Evolutionary conservation across 1,139 yeast genomes (phyloP).

Genomic region (Suhomyces taliae): DNA sequence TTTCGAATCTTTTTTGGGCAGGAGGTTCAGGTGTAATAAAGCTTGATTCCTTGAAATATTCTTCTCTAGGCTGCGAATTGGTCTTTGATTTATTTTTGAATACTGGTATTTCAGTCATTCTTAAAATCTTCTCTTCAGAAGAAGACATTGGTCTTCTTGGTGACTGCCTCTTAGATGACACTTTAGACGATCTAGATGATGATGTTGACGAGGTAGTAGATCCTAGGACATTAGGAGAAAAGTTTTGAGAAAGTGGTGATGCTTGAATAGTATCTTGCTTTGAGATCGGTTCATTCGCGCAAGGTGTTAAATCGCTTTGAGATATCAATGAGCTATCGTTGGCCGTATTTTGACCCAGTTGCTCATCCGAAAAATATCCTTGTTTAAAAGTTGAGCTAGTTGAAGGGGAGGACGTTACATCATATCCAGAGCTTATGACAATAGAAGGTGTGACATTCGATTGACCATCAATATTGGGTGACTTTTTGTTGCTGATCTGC

Average conservation of each 20-base stretch:
- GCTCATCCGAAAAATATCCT: conserved; percentile 15
- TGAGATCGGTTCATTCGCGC: background rate
- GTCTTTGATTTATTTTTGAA: conserved; percentile 12
- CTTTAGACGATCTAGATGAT: background rate
- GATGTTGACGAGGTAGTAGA: conserved; percentile 1
- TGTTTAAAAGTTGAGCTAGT: conserved; percentile 22
- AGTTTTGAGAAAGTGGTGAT: background rate
- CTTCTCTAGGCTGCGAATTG: background rate
- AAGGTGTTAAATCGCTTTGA: background rate
- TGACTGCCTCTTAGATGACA: conserved; percentile 12
- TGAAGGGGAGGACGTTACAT: conserved; percentile 20
- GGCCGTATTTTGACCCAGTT: conserved; percentile 1
- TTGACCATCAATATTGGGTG: background rate
- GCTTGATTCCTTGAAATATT: background rate
- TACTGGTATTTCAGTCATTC: conserved; percentile 31
- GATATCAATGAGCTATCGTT: background rate
- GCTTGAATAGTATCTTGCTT: background rate
- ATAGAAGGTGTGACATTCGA: conserved; percentile 21
- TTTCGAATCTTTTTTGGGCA: background rate
- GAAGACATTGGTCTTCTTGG: conserved; percentile 32
- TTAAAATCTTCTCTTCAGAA: conserved; percentile 30
- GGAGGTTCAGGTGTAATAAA: background rate
- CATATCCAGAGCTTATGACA: conserved; percentile 21
- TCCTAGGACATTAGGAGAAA: background rate
- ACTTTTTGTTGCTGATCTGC: background rate